Percentiles rank a stretch among this genome's conserved stretches.
phyloP scores from a whole-genome alignment of 2,329 filamentous ascomycete species.

The Xylariales sp. region DNA sequence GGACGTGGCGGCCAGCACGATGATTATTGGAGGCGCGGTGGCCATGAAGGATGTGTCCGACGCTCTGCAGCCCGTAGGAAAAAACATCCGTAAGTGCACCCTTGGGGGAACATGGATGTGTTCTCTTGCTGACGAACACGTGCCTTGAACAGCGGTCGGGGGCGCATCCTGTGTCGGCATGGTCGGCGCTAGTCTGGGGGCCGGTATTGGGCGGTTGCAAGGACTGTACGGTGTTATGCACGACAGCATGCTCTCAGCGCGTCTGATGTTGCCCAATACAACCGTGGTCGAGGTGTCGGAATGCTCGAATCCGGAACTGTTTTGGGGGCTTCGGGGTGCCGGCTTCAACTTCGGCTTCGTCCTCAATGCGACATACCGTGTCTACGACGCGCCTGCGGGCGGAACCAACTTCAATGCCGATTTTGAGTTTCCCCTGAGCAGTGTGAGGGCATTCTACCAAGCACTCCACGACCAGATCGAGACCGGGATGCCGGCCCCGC shows the following conservation, averaged over 20 bases:
- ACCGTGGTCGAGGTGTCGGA: slow-evolving; percentile 13
- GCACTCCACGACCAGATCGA: too few species aligned
- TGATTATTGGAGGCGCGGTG: slow-evolving; percentile 12
- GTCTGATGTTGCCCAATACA: slow-evolving; percentile 21
- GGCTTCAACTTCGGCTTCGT: slow-evolving; percentile 22
- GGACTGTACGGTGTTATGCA: slow-evolving; percentile 18
- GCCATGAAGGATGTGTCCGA: slow-evolving; percentile 6
- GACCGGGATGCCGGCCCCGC: too few species aligned
- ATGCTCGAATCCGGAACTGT: slow-evolving; percentile 15
- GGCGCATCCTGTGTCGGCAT: slow-evolving; percentile 13
- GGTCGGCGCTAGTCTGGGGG: slow-evolving; percentile 19
- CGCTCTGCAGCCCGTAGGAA: slow-evolving; percentile 13
- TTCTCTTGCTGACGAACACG: not conserved
- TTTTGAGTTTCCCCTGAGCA: too few species aligned
- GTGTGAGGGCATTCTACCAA: too few species aligned
- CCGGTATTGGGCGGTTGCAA: slow-evolving; percentile 15
- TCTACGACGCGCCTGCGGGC: too few species aligned
- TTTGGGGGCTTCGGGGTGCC: slow-evolving; percentile 22
- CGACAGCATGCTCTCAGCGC: slow-evolving; percentile 23
- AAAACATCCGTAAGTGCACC: slow-evolving; percentile 15
- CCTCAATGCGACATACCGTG: slow-evolving; percentile 10
- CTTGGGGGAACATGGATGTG: not conserved
- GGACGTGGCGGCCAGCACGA: slow-evolving; percentile 15
- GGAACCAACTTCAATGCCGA: too few species aligned
- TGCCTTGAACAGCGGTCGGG: slow-evolving; percentile 11